Percentiles rank a stretch among this genome's conserved stretches.
These are phyloP conservation scores for Gymnopus androsaceus DNA, from an alignment of 1,284 basidiomycete species.

Conservation along the genomic window DNA sequence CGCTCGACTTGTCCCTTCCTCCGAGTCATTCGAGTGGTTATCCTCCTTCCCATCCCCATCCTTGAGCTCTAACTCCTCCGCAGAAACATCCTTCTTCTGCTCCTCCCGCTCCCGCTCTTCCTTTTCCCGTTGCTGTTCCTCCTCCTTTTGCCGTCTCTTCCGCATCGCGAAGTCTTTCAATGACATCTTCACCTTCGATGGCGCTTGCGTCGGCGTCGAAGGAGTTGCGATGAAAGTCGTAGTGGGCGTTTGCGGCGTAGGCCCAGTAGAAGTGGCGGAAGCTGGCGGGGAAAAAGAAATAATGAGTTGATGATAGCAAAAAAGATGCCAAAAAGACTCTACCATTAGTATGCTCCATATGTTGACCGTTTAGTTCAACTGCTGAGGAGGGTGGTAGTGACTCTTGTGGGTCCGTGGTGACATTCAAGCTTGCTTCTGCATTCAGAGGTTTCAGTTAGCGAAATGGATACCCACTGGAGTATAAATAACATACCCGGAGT, in stretches of 20 bases:
- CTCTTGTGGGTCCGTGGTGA: no score
- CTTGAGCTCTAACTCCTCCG: constrained; percentile 1
- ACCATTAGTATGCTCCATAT: no score
- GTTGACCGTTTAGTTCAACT: no score
- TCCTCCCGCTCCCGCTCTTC: constrained; percentile 19
- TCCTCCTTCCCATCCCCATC: constrained; percentile 7
- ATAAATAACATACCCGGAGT: no score
- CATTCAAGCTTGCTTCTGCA: no score
- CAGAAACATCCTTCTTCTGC: constrained; percentile 15
- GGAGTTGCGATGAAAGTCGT: constrained; percentile 10
- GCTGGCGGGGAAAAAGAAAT: background rate
- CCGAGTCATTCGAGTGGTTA: background rate
- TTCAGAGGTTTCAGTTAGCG: no score
- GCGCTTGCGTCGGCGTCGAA: constrained; percentile 21
- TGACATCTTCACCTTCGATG: constrained; percentile 50
- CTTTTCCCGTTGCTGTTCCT: constrained; percentile 33
- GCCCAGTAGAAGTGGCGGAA: background rate
- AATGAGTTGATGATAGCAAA: no score
- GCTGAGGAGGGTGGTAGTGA: no score
- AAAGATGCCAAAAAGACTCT: no score
- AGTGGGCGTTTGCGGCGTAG: no score
- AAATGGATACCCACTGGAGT: no score
- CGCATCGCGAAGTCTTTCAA: constrained; percentile 49
- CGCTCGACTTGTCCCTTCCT: no score
- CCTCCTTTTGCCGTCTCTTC: constrained; percentile 46